Conservation (phyloP, 2,329 filamentous ascomycete genomes). For the Clarireedia homoeocarpa region DNA sequence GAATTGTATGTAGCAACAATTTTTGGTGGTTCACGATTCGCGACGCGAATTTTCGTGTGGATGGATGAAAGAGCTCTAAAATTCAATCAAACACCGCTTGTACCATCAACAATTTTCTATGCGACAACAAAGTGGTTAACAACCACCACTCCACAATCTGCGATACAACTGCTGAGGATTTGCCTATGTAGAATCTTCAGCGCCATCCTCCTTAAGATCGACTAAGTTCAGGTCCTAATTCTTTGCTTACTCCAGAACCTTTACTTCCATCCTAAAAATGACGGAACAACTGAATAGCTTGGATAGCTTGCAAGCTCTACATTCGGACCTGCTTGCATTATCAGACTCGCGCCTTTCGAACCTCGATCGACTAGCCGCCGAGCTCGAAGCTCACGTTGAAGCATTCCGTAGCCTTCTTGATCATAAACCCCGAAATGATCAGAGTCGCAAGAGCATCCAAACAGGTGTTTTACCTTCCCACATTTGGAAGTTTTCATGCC, state of each 20-base stretch:
- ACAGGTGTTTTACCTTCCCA: slow-evolving; percentile 43
- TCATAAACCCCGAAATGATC: slow-evolving; percentile 65
- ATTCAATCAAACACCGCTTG: slow-evolving; percentile 6
- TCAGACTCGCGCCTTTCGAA: slow-evolving; percentile 63
- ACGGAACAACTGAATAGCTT: slow-evolving; percentile 60
- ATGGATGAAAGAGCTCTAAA: slow-evolving; percentile 5
- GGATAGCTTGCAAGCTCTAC: slow-evolving; percentile 73
- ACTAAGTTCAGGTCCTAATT: not conserved
- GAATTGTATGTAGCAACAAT: not conserved
- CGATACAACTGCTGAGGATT: not conserved
- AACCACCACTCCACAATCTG: not conserved
- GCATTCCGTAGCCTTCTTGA: slow-evolving; percentile 67
- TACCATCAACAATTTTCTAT: slow-evolving; percentile 6
- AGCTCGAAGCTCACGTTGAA: slow-evolving; percentile 58
- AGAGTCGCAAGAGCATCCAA: slow-evolving; percentile 63
- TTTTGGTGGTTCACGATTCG: slow-evolving; percentile 1
- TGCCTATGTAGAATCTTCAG: too few species aligned
- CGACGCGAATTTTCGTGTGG: slow-evolving; percentile 11
- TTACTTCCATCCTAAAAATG: slow-evolving; percentile 42
- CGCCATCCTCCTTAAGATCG: not conserved
- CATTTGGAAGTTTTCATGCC: slow-evolving; percentile 10
- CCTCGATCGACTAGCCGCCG: slow-evolving; percentile 57
- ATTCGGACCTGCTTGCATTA: slow-evolving; percentile 74
- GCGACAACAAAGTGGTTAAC: not conserved
- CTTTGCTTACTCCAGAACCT: slow-evolving; percentile 8